phyloP scores from a whole-genome alignment of 495 filamentous ascomycete genomes.

The Cercophora newfieldiana region DNA sequence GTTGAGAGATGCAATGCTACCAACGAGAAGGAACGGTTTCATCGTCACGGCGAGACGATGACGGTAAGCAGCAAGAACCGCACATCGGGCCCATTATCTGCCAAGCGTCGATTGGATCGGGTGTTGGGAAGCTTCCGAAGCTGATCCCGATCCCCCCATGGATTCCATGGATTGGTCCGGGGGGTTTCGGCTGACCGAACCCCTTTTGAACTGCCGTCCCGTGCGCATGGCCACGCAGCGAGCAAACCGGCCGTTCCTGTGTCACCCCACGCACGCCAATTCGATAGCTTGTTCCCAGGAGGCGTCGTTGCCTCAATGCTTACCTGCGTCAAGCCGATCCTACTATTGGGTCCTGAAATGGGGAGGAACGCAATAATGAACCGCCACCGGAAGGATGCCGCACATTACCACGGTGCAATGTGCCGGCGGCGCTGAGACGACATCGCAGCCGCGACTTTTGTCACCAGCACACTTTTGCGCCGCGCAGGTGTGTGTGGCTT shows the following conservation, averaged over 20 bases:
- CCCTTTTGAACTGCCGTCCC: neutral
- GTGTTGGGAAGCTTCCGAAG: neutral
- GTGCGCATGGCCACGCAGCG: neutral
- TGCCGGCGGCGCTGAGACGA: neutral
- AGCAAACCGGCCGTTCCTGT: neutral
- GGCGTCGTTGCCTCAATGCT: too few relatives aligned
- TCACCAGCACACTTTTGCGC: too few relatives aligned
- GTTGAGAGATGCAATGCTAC: too few relatives aligned
- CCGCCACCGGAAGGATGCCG: neutral
- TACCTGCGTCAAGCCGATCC: too few relatives aligned
- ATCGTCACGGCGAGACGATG: neutral
- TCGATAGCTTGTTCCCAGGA: neutral
- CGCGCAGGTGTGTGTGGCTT: too few relatives aligned
- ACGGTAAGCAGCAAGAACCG: neutral
- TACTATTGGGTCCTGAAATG: too few relatives aligned
- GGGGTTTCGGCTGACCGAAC: neutral
- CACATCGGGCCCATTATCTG: neutral
- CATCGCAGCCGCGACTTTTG: neutral
- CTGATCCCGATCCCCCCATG: neutral
- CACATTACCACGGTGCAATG: neutral
- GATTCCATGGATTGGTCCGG: too few relatives aligned
- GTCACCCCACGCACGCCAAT: neutral
- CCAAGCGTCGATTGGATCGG: neutral
- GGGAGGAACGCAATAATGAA: neutral
- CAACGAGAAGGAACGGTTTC: neutral